These are phyloP conservation scores for Laburnicola sp. DNA, from an alignment of 2,329 filamentous ascomycete species.

Conservation along the genomic window DNA sequence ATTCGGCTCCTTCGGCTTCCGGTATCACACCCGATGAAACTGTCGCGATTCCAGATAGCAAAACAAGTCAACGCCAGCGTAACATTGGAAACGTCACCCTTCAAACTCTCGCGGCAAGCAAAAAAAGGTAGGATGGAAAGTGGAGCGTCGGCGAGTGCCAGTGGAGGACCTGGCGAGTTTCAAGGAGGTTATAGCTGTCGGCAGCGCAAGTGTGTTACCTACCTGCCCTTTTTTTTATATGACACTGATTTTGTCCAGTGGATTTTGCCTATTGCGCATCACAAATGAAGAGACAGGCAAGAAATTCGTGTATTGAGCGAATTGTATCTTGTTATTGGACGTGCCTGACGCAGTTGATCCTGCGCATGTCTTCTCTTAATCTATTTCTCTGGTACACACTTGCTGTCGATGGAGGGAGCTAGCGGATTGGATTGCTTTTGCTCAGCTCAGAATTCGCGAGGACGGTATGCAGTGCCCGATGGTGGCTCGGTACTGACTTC, in stretches of 20 bases:
- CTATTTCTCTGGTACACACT: not conserved
- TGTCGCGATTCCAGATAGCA: too few species aligned
- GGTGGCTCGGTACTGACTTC: conserved; percentile 13
- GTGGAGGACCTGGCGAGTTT: not conserved
- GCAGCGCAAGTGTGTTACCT: not conserved
- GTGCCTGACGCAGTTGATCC: not conserved
- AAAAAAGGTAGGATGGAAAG: too few species aligned
- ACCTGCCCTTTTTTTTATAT: not conserved
- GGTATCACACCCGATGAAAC: too few species aligned
- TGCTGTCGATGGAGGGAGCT: not conserved
- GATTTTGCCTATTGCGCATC: not conserved
- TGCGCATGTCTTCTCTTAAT: not conserved
- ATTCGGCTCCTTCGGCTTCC: too few species aligned
- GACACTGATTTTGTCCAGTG: not conserved
- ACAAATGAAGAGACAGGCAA: not conserved
- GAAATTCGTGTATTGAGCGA: not conserved
- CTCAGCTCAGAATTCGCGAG: conserved; percentile 8
- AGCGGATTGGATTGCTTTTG: conserved; percentile 1
- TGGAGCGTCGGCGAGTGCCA: too few species aligned
- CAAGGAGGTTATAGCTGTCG: not conserved
- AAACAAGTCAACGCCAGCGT: too few species aligned
- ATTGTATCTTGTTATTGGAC: not conserved
- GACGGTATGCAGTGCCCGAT: conserved; percentile 15
- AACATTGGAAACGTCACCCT: too few species aligned
- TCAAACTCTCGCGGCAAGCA: too few species aligned